Base-by-base conservation (phyloP, 2,329 filamentous ascomycete species). In the Thyridium curvatum region DNA sequence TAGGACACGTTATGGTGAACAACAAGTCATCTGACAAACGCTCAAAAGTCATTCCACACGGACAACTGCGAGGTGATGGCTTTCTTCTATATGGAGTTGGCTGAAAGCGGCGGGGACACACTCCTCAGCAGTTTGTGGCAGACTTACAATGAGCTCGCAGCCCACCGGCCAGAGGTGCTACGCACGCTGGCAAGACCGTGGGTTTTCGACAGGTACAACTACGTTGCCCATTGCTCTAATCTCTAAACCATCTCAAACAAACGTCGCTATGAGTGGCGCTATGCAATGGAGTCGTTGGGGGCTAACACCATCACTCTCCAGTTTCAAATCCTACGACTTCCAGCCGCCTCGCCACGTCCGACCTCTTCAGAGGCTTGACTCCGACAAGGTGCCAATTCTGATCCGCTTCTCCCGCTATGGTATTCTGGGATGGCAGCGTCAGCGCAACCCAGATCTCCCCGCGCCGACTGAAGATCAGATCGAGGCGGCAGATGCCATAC, bases 61-160 rank as follows among this genome's bases (percentile, higher is more conserved):
- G 78, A 82, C 47, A 51, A 54, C 0, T 69, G 77, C 8, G 79
- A 84, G 47, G 64, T 82, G 3, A 66, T 84, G 15, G 71, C 73
- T 2, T 59, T 83, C 7, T 72, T 78, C 35, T 71, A 70, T 1
- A 65, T 81, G 3, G 61, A 65, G 14, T 67, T 68, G 9, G 71
- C 77, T 1, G 68, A 67, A 0, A 59, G 61, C 2, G 79, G 79
- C 0, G 79, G 79, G 1, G 61, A 72, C 41, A 81, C 76, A 47
- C 71, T 71, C 42, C 55, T 83, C 10, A 69, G 75, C 0, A 77
- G 74, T 48, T 74, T 68, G 18, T 76, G 72, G 68, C 61, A 62
- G 3, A 71, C 83, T 3, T 83, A 83, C 52, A 83, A 83, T 46
- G 70, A 81, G 51, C 60, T 84, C 3, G 77, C 78, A 0, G 58